Conservation (phyloP, 495 filamentous ascomycete species). For the Tetracladium marchalianum region DNA sequence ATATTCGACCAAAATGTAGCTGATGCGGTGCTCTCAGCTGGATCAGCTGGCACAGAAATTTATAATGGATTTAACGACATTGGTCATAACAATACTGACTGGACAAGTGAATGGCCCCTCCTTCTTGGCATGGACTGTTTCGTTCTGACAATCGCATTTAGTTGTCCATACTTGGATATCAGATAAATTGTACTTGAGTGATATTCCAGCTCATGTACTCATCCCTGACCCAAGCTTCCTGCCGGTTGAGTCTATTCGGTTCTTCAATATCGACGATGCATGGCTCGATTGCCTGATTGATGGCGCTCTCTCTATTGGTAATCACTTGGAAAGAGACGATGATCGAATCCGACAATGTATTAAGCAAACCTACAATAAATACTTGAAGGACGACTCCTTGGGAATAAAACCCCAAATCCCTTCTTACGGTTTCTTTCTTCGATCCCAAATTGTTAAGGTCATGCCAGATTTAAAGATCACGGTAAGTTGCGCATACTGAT, state of each 20-base stretch:
- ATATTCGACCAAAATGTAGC: neutral
- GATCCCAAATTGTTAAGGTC: neutral
- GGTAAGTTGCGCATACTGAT: neutral
- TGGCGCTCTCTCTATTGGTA: slow-evolving; percentile 33
- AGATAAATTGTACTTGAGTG: slow-evolving; percentile 25
- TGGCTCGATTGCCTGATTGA: slow-evolving; percentile 38
- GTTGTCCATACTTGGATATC: slow-evolving; percentile 27
- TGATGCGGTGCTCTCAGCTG: neutral
- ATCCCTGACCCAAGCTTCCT: slow-evolving; percentile 30
- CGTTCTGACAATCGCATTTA: neutral
- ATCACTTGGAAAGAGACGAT: slow-evolving; percentile 23
- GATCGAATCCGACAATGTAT: slow-evolving; percentile 24
- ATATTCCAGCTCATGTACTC: slow-evolving; percentile 27
- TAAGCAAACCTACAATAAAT: slow-evolving; percentile 25
- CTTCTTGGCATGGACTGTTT: no score
- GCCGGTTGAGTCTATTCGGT: slow-evolving; percentile 31
- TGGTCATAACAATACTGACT: slow-evolving; percentile 1
- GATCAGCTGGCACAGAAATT: neutral
- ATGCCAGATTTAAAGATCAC: slow-evolving; percentile 3
- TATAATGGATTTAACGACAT: neutral
- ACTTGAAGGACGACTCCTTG: slow-evolving; percentile 2
- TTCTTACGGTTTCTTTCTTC: slow-evolving; percentile 1
- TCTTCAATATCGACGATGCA: slow-evolving; percentile 35
- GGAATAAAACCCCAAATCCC: neutral
- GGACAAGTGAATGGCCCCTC: neutral